Base-by-base conservation (phyloP, 108 stramenopile species). In the Nitzschia palea region DNA sequence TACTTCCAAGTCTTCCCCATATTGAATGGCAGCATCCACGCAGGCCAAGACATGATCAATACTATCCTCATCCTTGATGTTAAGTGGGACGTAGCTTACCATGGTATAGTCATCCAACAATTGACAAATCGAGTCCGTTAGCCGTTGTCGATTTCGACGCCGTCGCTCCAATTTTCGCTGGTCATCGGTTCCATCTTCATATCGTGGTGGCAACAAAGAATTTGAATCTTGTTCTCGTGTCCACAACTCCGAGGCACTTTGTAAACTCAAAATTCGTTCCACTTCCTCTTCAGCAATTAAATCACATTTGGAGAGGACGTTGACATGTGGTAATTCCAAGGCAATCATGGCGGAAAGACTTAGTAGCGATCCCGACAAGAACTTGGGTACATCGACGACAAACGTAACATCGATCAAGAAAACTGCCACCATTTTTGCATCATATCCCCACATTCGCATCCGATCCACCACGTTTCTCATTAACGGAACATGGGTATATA, bases 401-500 rank as follows among this genome's bases (percentile, higher is more conserved):
- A 82, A 82, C 0, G 93, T 91, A 0, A 97, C 95, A 76, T 99
- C 99, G n/a, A 99, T 75, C 35, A 94, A 75, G 77, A 97, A 98
- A 35, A 98, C 96, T 0, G 85, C 84, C 18, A 87, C 93, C 78
- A 97, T 91, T 36, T 44, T 79, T 4, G 83, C 62, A 25, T 57
- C 81, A 67, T 93, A 96, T 50, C 94, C 95, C 96, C 90, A 92
- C 43, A 71, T 67, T 55, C 89, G 73, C 85, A 97, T 73, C 34
- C 84, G 75, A 79, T 91, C 83, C 44, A 95, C 80, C 14, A 99
- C 68, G 30, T 80, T 74, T 58, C 88, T 75, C 97, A 98, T 97
- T 12, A 99, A 81, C 1, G 97, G 98, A n/a, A 98, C 80, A 65
- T 99, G 99, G 2, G 95, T 95, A 70, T 97, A 96, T 44, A 99